Conservation (phyloP, 2,329 filamentous ascomycete genomes). For the Diaporthe eres region DNA sequence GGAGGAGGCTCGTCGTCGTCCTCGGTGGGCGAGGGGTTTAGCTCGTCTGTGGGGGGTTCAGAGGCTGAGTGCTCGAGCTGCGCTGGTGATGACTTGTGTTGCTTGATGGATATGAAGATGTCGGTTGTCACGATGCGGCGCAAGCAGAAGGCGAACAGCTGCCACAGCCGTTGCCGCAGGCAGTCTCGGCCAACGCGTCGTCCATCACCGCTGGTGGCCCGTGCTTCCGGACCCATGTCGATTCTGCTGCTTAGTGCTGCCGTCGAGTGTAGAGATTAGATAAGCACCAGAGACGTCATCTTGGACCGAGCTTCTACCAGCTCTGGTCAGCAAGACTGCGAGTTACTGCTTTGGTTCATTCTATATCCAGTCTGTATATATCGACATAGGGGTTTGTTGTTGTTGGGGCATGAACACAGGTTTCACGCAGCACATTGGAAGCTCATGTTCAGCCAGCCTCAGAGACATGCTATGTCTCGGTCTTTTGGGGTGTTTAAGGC, state of each 20-base stretch:
- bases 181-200: slow-evolving; percentile 41
- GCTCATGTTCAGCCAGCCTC: slow-evolving; percentile 1
- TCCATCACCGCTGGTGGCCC: slow-evolving; percentile 33
- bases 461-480: slow-evolving; percentile 14
- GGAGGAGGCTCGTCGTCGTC: slow-evolving; percentile 10
- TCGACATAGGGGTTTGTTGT: background rate
- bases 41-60: background rate
- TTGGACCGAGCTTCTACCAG: slow-evolving; percentile 1
- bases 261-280: slow-evolving; percentile 7
- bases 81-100: background rate
- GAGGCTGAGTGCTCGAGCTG: slow-evolving; percentile 5
- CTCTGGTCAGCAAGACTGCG: background rate
- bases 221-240: slow-evolving; percentile 40
- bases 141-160: slow-evolving; percentile 41
- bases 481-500: background rate
- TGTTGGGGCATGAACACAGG: background rate
- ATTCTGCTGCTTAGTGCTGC: background rate
- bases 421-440: background rate
- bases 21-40: background rate
- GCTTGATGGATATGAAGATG: slow-evolving; percentile 36
- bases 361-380: background rate
- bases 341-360: background rate
- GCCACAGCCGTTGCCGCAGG: slow-evolving; percentile 42
- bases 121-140: slow-evolving; percentile 40
- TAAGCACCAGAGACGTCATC: slow-evolving; percentile 33